Base-by-base conservation (phyloP, 306 rosid species). In the Quercus variabilis region DNA sequence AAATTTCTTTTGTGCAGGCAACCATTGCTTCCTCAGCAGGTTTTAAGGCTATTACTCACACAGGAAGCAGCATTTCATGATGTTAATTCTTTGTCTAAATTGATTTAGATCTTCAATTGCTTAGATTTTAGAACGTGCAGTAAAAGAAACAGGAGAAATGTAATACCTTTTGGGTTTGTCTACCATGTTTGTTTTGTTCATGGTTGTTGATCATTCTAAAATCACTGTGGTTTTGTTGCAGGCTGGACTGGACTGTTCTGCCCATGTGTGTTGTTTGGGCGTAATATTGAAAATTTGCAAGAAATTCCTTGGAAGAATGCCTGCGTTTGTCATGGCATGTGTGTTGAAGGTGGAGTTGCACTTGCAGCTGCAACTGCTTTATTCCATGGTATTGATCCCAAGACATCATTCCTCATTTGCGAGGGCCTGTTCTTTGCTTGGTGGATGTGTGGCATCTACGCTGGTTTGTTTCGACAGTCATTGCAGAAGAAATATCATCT, bases 361-460 rank as follows among this genome's bases (percentile, higher is more conserved):
- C 74, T 89, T 78, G 91, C 96, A 74, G 74, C 87, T 12, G 90
- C 87, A 58, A 87, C 86, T 58, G 82, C 86, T 23, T 11, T 89
- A 62, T 70, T 87, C 17, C 80, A 84, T 83, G 96, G 96, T 57
- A 4, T 91, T 54, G 96, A 91, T 77, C 93, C 93, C 1, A 84
- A 85, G 78, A 89, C 96, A 35, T 79, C 90, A 70, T 84, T 86
- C 78, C 90, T 91, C 83, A 89, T 91, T 81, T 72, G 71, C 17
- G 93, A 91, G 82, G 81, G 93, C 65, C 77, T 91, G 76, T 74
- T 89, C 70, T 91, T 91, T 28, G 84, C 90, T 43, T 91, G 93
- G 96, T 91, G 96, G 96, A 91, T 91, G 91, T 91, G 96, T 86
- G 91, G 90, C 86, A 91, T 91, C 72, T 89, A 89, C 70, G 89